A percentile compares a stretch with the other conserved stretches of the same genome.
These are phyloP conservation scores for Lasiodiplodia hormozganensis DNA, from an alignment of 2,329 filamentous ascomycete species.

Conservation along the genomic window DNA sequence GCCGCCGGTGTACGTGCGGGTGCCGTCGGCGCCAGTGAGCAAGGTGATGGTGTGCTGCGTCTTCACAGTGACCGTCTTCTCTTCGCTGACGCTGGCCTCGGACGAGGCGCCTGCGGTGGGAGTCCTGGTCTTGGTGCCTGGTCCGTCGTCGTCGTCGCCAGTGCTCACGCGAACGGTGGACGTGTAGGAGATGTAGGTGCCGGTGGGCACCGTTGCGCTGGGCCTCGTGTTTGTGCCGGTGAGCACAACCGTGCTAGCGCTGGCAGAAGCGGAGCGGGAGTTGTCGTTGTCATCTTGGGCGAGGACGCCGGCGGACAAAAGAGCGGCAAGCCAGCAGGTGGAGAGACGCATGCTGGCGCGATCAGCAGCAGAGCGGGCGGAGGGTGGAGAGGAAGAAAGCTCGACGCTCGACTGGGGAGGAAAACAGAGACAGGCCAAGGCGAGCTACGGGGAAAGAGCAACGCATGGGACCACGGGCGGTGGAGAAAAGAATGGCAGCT, in stretches of 20 bases:
- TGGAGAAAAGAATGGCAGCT: constrained; percentile 1
- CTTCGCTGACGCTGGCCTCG: constrained; percentile 5
- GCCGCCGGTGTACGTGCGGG: constrained; percentile 23
- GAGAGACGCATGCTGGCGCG: constrained; percentile 24
- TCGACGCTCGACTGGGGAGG: constrained; percentile 18
- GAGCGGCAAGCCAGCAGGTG: constrained; percentile 13
- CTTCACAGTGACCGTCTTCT: constrained; percentile 21
- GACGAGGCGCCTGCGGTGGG: constrained; percentile 8
- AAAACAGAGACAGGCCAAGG: constrained; percentile 12
- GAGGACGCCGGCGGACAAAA: constrained; percentile 13
- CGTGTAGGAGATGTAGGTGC: constrained; percentile 27
- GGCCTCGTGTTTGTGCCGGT: constrained; percentile 21
- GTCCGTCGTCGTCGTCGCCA: neutral
- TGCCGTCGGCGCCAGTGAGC: constrained; percentile 23
- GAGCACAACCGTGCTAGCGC: constrained; percentile 2
- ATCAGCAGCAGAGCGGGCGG: constrained; percentile 15
- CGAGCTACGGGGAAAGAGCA: neutral
- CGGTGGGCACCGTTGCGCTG: constrained; percentile 20
- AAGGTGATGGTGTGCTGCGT: constrained; percentile 22
- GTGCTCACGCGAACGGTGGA: constrained; percentile 23
- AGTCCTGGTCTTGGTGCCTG: constrained; percentile 3
- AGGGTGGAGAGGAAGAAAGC: constrained; percentile 17
- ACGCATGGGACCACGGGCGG: constrained; percentile 1
- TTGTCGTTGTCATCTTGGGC: constrained; percentile 13
- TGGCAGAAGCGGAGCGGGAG: neutral